A percentile compares a stretch with the other conserved stretches of the same genome.
Conservation (phyloP, 768 basidiomycete species). For the Erythrobasidium yunnanense region DNA sequence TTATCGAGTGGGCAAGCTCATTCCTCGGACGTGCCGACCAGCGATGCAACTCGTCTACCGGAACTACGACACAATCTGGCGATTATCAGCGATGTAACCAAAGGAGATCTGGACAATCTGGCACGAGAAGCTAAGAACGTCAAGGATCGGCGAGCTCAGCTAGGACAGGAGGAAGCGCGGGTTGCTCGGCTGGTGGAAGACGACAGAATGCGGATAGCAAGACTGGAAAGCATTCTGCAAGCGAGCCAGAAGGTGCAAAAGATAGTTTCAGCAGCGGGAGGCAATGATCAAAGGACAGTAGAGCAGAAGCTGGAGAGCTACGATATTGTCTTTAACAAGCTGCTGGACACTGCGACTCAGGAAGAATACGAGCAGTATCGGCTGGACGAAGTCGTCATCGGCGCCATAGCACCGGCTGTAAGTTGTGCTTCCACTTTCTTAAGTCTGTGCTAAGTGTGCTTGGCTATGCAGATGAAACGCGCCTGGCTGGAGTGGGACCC, state of each 20-base stretch:
- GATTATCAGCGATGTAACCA: constrained; percentile 70
- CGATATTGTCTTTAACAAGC: constrained; percentile 44
- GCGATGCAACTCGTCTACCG: constrained; percentile 77
- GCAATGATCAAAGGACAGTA: not conserved
- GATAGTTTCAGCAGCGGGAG: not conserved
- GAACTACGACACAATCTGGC: constrained; percentile 94
- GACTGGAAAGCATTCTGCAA: constrained; percentile 17
- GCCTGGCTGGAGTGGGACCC: constrained; percentile 72
- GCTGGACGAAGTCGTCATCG: constrained; percentile 85
- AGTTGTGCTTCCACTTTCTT: constrained; percentile 33
- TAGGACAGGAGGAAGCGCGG: constrained; percentile 58
- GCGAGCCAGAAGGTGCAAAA: not conserved
- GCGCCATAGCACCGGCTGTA: constrained; percentile 71
- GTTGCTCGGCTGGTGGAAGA: constrained; percentile 40
- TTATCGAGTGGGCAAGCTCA: constrained; percentile 62
- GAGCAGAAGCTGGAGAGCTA: not conserved
- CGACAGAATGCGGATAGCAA: not conserved
- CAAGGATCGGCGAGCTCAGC: constrained; percentile 64
- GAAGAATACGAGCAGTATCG: constrained; percentile 65
- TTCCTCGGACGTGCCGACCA: constrained; percentile 59
- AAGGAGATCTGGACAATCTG: constrained; percentile 72
- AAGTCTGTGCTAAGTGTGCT: not conserved
- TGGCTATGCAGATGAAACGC: constrained; percentile 51
- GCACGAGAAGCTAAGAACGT: constrained; percentile 79
- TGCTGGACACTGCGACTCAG: constrained; percentile 55